These are phyloP conservation scores for Gastrodia elata DNA, from an alignment of 106 monocot species.

Conservation along the genomic window DNA sequence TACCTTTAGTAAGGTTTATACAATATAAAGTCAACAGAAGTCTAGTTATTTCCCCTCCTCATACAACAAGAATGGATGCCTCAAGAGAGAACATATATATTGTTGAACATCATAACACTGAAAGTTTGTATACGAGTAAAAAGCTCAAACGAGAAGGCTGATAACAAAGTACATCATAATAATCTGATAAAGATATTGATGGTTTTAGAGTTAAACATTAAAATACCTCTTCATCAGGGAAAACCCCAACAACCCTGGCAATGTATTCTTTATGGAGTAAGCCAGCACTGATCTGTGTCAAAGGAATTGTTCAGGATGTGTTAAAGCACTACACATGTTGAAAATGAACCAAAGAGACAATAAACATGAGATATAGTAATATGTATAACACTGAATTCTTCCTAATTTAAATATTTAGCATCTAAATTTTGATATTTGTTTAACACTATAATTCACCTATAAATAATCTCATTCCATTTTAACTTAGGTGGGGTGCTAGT, in stretches of 20 bases:
- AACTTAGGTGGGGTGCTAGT: too few relatives aligned
- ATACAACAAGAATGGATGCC: too few relatives aligned
- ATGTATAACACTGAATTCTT: neutral
- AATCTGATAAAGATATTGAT: neutral
- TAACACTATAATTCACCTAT: too few relatives aligned
- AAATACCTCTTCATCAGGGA: conserved; percentile 91
- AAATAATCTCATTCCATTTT: too few relatives aligned
- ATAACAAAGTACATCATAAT: neutral
- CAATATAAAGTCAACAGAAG: too few relatives aligned
- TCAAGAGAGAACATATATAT: neutral
- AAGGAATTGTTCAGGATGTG: neutral
- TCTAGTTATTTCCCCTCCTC: too few relatives aligned
- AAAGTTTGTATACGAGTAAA: neutral
- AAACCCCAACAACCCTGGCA: conserved; percentile 75
- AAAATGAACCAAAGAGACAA: conserved; percentile 2
- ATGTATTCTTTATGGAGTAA: conserved; percentile 84
- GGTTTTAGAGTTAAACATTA: neutral
- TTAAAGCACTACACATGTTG: conserved; percentile 1
- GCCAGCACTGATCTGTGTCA: conserved; percentile 68
- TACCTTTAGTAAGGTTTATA: too few relatives aligned
- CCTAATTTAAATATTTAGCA: too few relatives aligned
- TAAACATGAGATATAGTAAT: neutral
- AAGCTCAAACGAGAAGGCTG: neutral
- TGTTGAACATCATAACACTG: neutral
- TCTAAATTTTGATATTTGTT: too few relatives aligned